phyloP scores from a whole-genome alignment of 768 basidiomycete species.

The Lactifluus echinatus region DNA sequence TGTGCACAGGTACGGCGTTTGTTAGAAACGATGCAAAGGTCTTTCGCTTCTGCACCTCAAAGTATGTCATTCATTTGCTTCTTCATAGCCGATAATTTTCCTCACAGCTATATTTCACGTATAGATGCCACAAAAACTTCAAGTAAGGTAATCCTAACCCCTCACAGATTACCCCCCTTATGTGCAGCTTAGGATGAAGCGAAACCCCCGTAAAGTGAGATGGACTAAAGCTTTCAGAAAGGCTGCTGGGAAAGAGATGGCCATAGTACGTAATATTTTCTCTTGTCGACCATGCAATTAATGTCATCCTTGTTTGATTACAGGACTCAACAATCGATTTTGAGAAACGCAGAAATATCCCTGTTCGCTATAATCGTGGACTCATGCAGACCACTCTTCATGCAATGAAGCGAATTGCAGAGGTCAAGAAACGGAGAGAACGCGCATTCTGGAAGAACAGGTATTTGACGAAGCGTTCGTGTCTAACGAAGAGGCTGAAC shows the following conservation, averaged over 20 bases:
- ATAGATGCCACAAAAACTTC: constrained; percentile 98
- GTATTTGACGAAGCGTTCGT: constrained; percentile 26
- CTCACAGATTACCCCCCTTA: background rate
- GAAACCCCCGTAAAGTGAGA: constrained; percentile 95
- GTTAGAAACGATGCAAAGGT: constrained; percentile 98
- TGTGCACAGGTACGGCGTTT: constrained; percentile 69
- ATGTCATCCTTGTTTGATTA: background rate
- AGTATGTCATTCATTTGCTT: constrained; percentile 50
- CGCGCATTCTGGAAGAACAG: constrained; percentile 94
- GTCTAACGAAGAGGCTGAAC: background rate
- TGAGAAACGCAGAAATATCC: constrained; percentile 96
- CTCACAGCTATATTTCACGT: constrained; percentile 3
- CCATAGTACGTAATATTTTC: constrained; percentile 56
- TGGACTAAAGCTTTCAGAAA: constrained; percentile 99
- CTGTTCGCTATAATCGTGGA: constrained; percentile 94
- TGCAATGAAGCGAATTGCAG: constrained; percentile 91
- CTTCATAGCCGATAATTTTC: constrained; percentile 1
- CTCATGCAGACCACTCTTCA: constrained; percentile 86
- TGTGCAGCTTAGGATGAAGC: constrained; percentile 73
- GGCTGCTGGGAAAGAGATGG: constrained; percentile 99
- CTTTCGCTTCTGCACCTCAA: constrained; percentile 96
- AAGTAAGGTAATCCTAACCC: constrained; percentile 49
- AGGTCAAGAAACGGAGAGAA: constrained; percentile 87
- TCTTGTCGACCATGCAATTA: background rate
- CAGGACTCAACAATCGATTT: constrained; percentile 98